phyloP scores from a whole-genome alignment of 495 filamentous ascomycete genomes.

The Bombardia bombarda region DNA sequence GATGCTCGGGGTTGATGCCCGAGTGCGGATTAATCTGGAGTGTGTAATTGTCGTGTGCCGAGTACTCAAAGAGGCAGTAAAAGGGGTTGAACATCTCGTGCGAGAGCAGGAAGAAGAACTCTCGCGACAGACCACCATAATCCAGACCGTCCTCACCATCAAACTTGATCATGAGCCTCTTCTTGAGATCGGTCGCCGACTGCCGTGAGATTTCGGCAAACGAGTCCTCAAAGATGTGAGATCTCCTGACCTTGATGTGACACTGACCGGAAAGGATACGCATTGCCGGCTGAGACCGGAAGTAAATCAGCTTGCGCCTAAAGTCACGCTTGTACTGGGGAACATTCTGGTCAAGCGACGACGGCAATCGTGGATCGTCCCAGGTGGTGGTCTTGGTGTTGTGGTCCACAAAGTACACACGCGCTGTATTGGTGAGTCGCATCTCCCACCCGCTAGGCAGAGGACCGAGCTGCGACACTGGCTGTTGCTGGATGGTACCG shows the following conservation, averaged over 20 bases:
- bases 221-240: slow-evolving; percentile 97
- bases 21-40: slow-evolving; percentile 99
- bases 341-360: slow-evolving; percentile 95
- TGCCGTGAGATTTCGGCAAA: slow-evolving; percentile 98
- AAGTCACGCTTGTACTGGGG: slow-evolving; percentile 99
- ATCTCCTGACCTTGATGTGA: slow-evolving; percentile 93
- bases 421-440: slow-evolving; percentile 94
- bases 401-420: slow-evolving; percentile 98
- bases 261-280: slow-evolving; percentile 94
- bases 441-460: slow-evolving; percentile 98
- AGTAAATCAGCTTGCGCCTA: slow-evolving; percentile 95
- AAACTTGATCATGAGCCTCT: slow-evolving; percentile 98
- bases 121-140: slow-evolving; percentile 96
- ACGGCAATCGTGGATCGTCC: slow-evolving; percentile 94
- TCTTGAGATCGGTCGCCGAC: slow-evolving; percentile 93
- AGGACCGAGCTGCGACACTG: slow-evolving; percentile 94
- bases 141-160: slow-evolving; percentile 97
- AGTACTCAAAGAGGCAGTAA: slow-evolving; percentile 99
- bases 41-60: slow-evolving; percentile 99
- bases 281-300: slow-evolving; percentile 94
- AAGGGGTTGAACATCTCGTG: slow-evolving; percentile 99
- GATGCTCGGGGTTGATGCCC: slow-evolving; percentile 97
- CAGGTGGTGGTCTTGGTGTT: slow-evolving; percentile 99
- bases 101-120: slow-evolving; percentile 99
- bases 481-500: slow-evolving; percentile 93